A percentile compares a stretch with the other conserved stretches of the same genome.
Conservation (phyloP, 1,284 basidiomycete genomes). For the Stygiomarasmius scandens region DNA sequence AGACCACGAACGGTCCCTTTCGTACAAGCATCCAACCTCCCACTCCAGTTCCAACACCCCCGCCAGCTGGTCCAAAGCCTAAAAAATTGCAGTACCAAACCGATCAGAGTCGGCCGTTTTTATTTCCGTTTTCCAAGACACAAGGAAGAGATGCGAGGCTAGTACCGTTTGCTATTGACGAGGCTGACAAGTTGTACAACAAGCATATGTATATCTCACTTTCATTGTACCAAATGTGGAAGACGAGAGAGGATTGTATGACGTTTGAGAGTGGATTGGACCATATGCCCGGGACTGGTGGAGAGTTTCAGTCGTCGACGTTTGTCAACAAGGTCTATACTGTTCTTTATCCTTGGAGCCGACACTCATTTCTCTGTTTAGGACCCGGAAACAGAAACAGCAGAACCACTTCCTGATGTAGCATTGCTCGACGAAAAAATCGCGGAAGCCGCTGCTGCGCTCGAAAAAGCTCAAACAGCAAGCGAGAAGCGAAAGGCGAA, state of each 20-base stretch:
- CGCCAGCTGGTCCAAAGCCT: slow-evolving; percentile 86
- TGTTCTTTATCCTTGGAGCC: slow-evolving; percentile 7
- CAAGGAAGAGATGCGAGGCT: slow-evolving; percentile 56
- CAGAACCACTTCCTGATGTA: slow-evolving; percentile 68
- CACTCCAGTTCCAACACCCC: slow-evolving; percentile 75
- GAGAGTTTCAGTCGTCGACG: slow-evolving; percentile 52
- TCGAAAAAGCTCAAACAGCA: slow-evolving; percentile 54
- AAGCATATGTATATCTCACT: slow-evolving; percentile 91
- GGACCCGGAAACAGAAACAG: slow-evolving; percentile 56
- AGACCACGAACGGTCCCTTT: slow-evolving; percentile 47
- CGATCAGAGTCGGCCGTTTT: slow-evolving; percentile 91
- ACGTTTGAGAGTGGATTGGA: slow-evolving; percentile 91
- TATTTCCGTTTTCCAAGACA: slow-evolving; percentile 88
- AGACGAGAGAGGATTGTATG: slow-evolving; percentile 93
- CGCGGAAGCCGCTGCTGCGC: slow-evolving; percentile 62
- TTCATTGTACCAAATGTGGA: slow-evolving; percentile 92
- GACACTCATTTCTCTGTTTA: background rate
- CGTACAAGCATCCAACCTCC: slow-evolving; percentile 66
- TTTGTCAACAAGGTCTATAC: slow-evolving; percentile 44
- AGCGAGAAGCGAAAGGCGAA: slow-evolving; percentile 65
- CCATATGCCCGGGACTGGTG: slow-evolving; percentile 68
- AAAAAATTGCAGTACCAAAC: slow-evolving; percentile 99
- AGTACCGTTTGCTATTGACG: slow-evolving; percentile 94
- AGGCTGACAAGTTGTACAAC: slow-evolving; percentile 90
- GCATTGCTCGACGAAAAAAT: slow-evolving; percentile 73